phyloP scores from a whole-genome alignment of 371 early-diverging fungal species.

The Circinella umbellata region DNA sequence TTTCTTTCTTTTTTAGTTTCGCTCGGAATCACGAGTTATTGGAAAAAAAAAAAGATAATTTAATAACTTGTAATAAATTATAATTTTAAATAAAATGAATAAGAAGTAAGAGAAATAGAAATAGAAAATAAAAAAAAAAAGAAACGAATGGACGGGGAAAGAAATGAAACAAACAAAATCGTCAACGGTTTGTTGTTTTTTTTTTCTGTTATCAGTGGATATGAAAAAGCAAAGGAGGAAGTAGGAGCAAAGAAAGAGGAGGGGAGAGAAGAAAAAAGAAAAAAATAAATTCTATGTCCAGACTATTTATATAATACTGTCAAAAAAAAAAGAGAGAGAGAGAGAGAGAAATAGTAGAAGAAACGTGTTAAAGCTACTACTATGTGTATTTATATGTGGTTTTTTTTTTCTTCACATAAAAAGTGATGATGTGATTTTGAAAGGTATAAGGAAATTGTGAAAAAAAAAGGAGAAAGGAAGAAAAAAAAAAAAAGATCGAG shows the following conservation, averaged over 20 bases:
- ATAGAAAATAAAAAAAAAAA: conserved; percentile 7
- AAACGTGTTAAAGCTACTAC: background rate
- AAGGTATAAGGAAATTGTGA: background rate
- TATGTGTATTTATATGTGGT: background rate
- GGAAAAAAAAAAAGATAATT: too few species aligned
- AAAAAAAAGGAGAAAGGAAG: background rate
- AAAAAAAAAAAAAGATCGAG: conserved; percentile 6
- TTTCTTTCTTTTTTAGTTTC: too few species aligned
- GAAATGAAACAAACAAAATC: conserved; percentile 8
- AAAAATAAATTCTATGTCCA: background rate
- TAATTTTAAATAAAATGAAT: too few species aligned
- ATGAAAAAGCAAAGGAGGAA: too few species aligned
- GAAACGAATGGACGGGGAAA: conserved; percentile 19
- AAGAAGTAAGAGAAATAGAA: conserved; percentile 6
- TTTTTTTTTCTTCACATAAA: too few species aligned
- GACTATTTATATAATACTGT: background rate
- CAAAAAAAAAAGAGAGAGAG: background rate
- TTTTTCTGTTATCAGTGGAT: too few species aligned
- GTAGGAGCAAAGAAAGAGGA: conserved; percentile 8
- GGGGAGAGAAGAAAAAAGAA: background rate
- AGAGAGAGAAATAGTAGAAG: background rate
- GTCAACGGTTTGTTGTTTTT: too few species aligned
- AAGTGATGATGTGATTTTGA: background rate
- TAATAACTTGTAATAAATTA: too few species aligned
- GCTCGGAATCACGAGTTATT: too few species aligned